These are phyloP conservation scores for Cercophora newfieldiana DNA, from an alignment of 495 filamentous ascomycete species.

Conservation along the genomic window DNA sequence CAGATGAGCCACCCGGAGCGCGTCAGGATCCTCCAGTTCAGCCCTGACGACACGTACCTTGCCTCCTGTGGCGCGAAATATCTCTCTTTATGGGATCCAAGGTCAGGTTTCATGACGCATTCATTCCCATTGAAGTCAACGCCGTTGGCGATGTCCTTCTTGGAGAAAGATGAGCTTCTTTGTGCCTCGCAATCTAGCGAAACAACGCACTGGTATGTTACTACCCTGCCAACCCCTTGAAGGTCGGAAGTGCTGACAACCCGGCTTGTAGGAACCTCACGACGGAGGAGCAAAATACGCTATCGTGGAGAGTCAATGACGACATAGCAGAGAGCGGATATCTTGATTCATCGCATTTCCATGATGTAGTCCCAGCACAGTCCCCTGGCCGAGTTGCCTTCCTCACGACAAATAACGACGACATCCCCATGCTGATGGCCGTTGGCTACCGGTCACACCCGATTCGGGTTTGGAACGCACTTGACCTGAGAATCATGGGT, in stretches of 20 bases:
- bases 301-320: constrained; percentile 14
- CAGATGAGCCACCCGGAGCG: constrained; percentile 27
- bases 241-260: background rate
- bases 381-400: constrained; percentile 21
- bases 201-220: constrained; percentile 22
- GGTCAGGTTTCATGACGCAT: constrained; percentile 14
- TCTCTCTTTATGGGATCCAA: constrained; percentile 26
- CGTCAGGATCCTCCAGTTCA: constrained; percentile 26
- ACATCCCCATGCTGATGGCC: constrained; percentile 24
- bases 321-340: constrained; percentile 6
- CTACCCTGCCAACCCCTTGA: background rate
- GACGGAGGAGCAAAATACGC: constrained; percentile 10
- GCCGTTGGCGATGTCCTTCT: constrained; percentile 12
- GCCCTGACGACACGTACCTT: constrained; percentile 18
- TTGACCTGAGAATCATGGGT: constrained; percentile 16
- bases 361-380: constrained; percentile 9
- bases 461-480: constrained; percentile 24
- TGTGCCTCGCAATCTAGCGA: constrained; percentile 21
- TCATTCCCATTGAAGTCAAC: constrained; percentile 16
- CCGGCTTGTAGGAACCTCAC: constrained; percentile 9
- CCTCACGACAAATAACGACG: background rate
- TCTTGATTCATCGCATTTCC: background rate
- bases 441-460: constrained; percentile 29
- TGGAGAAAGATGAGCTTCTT: constrained; percentile 20
- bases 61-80: constrained; percentile 25